Conservation (phyloP, 1,284 basidiomycete species). For the Sanghuangporus sanghuang region DNA sequence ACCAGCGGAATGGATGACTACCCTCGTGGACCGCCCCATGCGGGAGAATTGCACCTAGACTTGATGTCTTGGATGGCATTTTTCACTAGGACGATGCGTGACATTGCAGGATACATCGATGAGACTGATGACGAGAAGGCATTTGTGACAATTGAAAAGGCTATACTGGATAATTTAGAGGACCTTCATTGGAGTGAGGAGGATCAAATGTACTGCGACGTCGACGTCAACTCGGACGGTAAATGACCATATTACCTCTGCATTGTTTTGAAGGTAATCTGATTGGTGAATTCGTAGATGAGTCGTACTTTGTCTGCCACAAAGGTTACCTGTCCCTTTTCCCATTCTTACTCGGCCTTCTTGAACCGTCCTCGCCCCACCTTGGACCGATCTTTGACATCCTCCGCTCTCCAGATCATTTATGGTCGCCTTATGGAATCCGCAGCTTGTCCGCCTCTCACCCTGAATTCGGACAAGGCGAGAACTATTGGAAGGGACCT, state of each 20-base stretch:
- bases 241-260: conserved; percentile 16
- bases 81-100: conserved; percentile 85
- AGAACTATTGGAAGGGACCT: conserved; percentile 96
- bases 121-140: conserved; percentile 76
- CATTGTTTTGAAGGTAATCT: background rate
- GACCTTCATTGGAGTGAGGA: conserved; percentile 93
- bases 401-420: conserved; percentile 71
- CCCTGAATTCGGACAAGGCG: conserved; percentile 83
- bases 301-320: conserved; percentile 87
- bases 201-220: conserved; percentile 89
- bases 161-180: conserved; percentile 82
- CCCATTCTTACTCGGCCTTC: conserved; percentile 80
- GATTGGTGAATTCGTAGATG: conserved; percentile 47
- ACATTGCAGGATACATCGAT: conserved; percentile 79
- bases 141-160: conserved; percentile 72
- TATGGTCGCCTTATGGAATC: conserved; percentile 90
- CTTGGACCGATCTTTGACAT: conserved; percentile 77
- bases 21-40: conserved; percentile 81
- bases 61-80: conserved; percentile 94
- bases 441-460: conserved; percentile 83
- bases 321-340: conserved; percentile 91
- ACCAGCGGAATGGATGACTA: conserved; percentile 96
- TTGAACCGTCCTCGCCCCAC: conserved; percentile 72
- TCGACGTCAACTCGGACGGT: conserved; percentile 82
- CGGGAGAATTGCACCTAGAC: conserved; percentile 90